Conservation (phyloP, 768 basidiomycete species). For the Goffeauzyma gilvescens region DNA sequence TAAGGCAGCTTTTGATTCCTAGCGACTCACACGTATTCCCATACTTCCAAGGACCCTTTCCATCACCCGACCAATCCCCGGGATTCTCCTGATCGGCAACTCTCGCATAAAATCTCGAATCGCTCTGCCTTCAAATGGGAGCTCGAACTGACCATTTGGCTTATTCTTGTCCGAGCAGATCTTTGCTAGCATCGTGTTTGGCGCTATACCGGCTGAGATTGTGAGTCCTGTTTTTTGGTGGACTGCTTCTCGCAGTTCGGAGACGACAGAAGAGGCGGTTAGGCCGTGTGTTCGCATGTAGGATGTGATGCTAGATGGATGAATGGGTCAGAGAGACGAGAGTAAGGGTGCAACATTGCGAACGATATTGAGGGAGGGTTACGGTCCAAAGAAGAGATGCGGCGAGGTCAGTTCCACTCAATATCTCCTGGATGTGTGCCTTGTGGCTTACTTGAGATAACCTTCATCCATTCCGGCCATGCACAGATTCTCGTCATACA, state of each 20-base stretch:
- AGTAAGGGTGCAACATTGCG: too few relatives aligned
- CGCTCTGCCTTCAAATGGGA: constrained; percentile 45
- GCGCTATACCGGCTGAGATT: constrained; percentile 85
- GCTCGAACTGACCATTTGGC: constrained; percentile 74
- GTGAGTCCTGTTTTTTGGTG: constrained; percentile 64
- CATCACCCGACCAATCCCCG: constrained; percentile 74
- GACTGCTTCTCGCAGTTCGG: constrained; percentile 53
- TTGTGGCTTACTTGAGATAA: constrained; percentile 57
- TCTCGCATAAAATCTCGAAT: constrained; percentile 61
- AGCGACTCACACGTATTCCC: constrained; percentile 52
- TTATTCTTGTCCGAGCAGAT: constrained; percentile 95
- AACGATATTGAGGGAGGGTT: too few relatives aligned
- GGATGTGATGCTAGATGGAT: constrained; percentile 50
- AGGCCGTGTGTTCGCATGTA: constrained; percentile 56
- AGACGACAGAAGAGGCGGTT: constrained; percentile 53
- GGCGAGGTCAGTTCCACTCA: neutral
- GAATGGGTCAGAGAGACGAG: too few relatives aligned
- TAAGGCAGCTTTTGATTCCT: too few relatives aligned
- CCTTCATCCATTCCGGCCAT: constrained; percentile 72
- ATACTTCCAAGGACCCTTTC: constrained; percentile 72
- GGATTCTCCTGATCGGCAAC: constrained; percentile 56
- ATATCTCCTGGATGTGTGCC: neutral
- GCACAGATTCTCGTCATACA: constrained; percentile 29
- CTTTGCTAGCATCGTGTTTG: constrained; percentile 94
- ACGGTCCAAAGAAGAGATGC: too few relatives aligned